Base-by-base conservation (phyloP, 192 early-diverging fungal species). In the Backusella westeae region DNA sequence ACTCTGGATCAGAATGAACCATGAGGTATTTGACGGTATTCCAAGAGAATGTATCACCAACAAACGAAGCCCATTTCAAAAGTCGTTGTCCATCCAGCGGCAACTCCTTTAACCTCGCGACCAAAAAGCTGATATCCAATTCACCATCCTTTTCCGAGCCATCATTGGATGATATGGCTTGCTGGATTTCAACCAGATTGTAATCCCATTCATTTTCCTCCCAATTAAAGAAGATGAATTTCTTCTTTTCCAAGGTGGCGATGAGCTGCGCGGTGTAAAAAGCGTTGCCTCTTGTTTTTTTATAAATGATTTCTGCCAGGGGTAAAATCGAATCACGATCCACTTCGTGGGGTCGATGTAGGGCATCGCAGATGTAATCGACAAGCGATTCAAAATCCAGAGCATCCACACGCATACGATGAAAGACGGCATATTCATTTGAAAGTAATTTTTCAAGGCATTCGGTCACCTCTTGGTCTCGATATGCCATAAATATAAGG, bases 141-240 rank as follows among this genome's bases (percentile, higher is more conserved):
- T 81, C 80, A 1, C 67, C 72, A 41, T 81, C 80, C n/a, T 21
- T 35, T 12, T 46, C 39, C 9, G 21, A 46, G 6, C 70, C 67
- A 34, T 75, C 76, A 72, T 34, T 56, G 14, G 75, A 32, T 3
- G 46, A 66, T 8, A 81, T 71, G 19, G 71, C 66, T 19, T 74
- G 63, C 34, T 81, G 65, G 14, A 81, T 77, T n/a, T 67, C 75
- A 29, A 23, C 42, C 4, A 77, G 9, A 44, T 81, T 75, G 34
- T 74, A 81, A 19, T 76, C 80, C 80, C 80, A 81, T 67, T 77
- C 52, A 3, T 81, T 81, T 42, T 73, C 72, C n/a, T 77, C 71
- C 80, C 80, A 81, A 56, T 81, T 65, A 56, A 81, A 81, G 36
- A 77, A 81, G 17, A 81, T 81, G 7, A 81, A 52, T 10, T 77